Base-by-base conservation (phyloP, 495 filamentous ascomycete species). In the Aspergillus haitiensis region DNA sequence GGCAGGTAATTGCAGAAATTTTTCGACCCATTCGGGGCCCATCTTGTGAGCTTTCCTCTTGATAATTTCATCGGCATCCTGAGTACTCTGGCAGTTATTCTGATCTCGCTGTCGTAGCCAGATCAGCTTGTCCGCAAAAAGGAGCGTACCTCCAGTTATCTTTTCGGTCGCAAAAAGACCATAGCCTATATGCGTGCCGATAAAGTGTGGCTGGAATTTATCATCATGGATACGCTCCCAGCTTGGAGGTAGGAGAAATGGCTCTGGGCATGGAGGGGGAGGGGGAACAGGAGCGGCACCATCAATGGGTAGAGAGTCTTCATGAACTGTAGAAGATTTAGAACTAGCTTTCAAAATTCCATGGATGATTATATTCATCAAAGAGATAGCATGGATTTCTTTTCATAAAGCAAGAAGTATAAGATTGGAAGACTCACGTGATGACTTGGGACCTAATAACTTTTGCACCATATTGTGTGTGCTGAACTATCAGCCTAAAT, bases 371-470 rank as follows among this genome's bases (percentile, higher is more conserved):
- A 1, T 47, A 18, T 16, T 16, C 6, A 47, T n/a, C 32, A 46
- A 13, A 59, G n/a, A 5, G 11, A 46, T 35, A 13, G 36, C 35
- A 7, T 34, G n/a, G 6, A 50, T 33, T 12, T 21, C 40, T 48
- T 54, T 42, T 42, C 15, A 40, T 11, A 18, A 15, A 52, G 21
- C 12, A 27, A 33, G 27, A 27, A 27, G 21, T 27, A 8, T 8
- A 16, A 34, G 44, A 9, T n/a, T n/a, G 27, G 11, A 9, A 33
- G 0, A 58, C 62, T 64, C 62, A 64, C 62, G 62, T 64, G 62
- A 64, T 39, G 49, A 11, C 6, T 18, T 12, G 31, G 54, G 55
- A 57, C 62, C 62, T 60, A 64, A 60, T 13, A 64, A 32, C 35
- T 55, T 54, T 52, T 64, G 51, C 45, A 60, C 34, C 40, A 49